Conservation (phyloP, 495 filamentous ascomycete genomes). For the Xylaria nigripes region DNA sequence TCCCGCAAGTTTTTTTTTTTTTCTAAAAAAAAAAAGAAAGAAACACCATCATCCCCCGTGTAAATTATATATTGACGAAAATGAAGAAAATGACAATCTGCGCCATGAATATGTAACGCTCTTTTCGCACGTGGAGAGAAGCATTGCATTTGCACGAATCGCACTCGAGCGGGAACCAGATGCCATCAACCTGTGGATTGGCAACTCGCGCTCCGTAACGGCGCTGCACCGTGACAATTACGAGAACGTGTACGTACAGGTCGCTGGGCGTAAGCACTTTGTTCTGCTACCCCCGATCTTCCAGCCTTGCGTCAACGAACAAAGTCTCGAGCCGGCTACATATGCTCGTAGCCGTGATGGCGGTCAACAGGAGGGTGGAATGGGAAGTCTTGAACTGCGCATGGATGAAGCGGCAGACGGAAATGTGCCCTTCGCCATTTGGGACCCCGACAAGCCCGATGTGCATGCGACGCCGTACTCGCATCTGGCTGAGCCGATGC, state of each 20-base stretch:
- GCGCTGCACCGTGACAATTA: conserved; percentile 72
- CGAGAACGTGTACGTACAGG: conserved; percentile 72
- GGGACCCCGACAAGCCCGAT: conserved; percentile 57
- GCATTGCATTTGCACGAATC: conserved; percentile 59
- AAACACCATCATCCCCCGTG: too few relatives aligned
- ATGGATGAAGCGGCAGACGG: conserved; percentile 26
- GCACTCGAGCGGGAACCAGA: conserved; percentile 54
- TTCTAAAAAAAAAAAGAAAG: too few relatives aligned
- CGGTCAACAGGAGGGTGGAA: conserved; percentile 11
- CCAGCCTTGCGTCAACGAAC: conserved; percentile 55
- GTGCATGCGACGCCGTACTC: conserved; percentile 46
- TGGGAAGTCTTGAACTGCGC: conserved; percentile 25
- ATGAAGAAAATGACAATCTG: conserved; percentile 64
- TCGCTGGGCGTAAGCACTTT: conserved; percentile 62
- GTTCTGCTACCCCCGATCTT: conserved; percentile 59
- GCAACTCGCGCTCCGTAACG: conserved; percentile 54
- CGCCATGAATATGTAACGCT: conserved; percentile 56
- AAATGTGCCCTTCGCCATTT: conserved; percentile 53
- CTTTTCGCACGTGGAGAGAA: conserved; percentile 43
- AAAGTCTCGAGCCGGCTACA: conserved; percentile 37
- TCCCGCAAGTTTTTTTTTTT: too few relatives aligned
- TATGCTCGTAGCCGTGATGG: conserved; percentile 35
- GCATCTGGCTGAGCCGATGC: conserved; percentile 43
- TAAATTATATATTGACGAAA: background rate
- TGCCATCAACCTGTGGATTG: conserved; percentile 75